Evolutionary conservation across 306 rosid species (phyloP).

Genomic region (Erythrophleum fordii): DNA sequence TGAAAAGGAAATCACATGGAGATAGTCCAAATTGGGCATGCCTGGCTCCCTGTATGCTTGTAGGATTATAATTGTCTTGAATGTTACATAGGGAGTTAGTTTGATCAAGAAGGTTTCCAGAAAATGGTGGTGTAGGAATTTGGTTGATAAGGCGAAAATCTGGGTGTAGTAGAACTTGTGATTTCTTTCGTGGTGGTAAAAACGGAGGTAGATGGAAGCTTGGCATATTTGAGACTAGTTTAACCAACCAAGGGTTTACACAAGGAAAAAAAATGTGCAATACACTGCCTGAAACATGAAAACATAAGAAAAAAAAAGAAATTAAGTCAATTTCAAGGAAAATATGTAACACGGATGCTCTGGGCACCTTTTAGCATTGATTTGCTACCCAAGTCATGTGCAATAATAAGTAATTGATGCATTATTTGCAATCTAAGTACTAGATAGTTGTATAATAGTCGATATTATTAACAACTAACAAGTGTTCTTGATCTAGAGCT

Average conservation of each 20-base stretch:
- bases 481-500: not conserved
- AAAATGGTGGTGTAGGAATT: constrained; percentile 58
- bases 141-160: constrained; percentile 64
- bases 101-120: constrained; percentile 54
- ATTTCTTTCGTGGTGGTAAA: constrained; percentile 78
- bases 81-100: too few relatives aligned
- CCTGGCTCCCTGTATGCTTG: constrained; percentile 99
- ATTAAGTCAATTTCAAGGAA: constrained; percentile 2
- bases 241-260: constrained; percentile 92
- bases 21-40: constrained; percentile 80
- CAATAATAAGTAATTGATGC: too few relatives aligned
- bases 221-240: too few relatives aligned
- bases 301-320: too few relatives aligned
- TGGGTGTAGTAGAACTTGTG: constrained; percentile 54
- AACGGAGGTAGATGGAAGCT: constrained; percentile 78
- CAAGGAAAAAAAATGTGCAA: too few relatives aligned
- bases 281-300: constrained; percentile 63
- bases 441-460: too few relatives aligned
- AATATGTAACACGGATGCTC: constrained; percentile 6
- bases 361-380: too few relatives aligned
- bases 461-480: constrained; percentile 24
- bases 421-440: too few relatives aligned
- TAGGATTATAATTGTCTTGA: constrained; percentile 48
- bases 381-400: too few relatives aligned
- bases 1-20: constrained; percentile 58